phyloP scores from a whole-genome alignment of 148 eudicot genomes.

The Limonium bicolor region DNA sequence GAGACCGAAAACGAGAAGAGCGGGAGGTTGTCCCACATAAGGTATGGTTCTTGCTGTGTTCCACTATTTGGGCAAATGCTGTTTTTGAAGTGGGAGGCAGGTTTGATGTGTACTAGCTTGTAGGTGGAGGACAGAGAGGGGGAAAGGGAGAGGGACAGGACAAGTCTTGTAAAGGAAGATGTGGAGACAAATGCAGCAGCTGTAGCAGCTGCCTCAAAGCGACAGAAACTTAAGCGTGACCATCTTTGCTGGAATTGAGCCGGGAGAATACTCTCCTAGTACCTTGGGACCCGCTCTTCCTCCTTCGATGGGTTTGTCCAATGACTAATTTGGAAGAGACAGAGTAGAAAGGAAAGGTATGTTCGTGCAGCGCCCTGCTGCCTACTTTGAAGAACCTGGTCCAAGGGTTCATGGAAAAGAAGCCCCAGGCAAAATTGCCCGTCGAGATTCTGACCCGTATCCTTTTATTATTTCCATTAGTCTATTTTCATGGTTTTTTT shows the following conservation, averaged over 20 bases:
- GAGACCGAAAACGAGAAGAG: slow-evolving; percentile 93
- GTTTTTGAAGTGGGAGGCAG: background rate
- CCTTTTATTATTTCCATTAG: slow-evolving; percentile 25
- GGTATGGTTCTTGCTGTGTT: slow-evolving; percentile 24
- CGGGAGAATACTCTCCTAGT: slow-evolving; percentile 82
- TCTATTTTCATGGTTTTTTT: background rate
- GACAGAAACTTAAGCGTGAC: slow-evolving; percentile 91
- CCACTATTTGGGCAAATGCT: background rate
- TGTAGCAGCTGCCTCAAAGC: slow-evolving; percentile 69
- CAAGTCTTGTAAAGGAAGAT: slow-evolving; percentile 52
- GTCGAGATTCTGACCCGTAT: slow-evolving; percentile 91
- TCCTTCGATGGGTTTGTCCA: slow-evolving; percentile 31
- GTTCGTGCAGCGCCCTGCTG: slow-evolving; percentile 46
- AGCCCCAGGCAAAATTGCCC: slow-evolving; percentile 51
- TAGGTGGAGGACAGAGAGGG: slow-evolving; percentile 83
- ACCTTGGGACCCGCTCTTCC: slow-evolving; percentile 33
- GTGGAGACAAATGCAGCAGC: slow-evolving; percentile 50
- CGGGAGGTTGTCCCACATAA: slow-evolving; percentile 40
- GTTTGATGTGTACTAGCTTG: slow-evolving; percentile 3
- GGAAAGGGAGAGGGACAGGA: slow-evolving; percentile 32
- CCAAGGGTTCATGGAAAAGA: slow-evolving; percentile 75
- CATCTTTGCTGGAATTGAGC: slow-evolving; percentile 38
- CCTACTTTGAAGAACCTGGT: slow-evolving; percentile 64
- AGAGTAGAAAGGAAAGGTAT: slow-evolving; percentile 74
- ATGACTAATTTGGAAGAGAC: slow-evolving; percentile 69